Evolutionary conservation across 164 flowering plant genomes (phyloP).

Genomic region (Buxus sempervirens): DNA sequence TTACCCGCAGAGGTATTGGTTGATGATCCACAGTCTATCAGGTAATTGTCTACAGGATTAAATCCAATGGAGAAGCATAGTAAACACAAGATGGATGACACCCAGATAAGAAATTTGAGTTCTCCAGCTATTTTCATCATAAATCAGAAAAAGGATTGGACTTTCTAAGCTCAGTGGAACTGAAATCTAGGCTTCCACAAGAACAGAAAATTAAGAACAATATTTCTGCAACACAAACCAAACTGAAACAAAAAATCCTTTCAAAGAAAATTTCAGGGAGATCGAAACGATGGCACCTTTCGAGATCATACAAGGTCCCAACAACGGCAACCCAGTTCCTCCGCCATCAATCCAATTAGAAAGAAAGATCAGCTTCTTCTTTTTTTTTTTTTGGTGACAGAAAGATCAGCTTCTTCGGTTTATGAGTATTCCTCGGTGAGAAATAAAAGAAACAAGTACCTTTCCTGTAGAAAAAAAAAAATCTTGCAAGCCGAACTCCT

Average conservation of each 20-base stretch:
- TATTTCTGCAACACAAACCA: neutral
- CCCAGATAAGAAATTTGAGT: conserved; percentile 27
- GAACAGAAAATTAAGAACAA: neutral
- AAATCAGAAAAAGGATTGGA: neutral
- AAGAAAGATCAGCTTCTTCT: conserved; percentile 4
- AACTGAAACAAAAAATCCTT: conserved; percentile 4
- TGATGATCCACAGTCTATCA: conserved; percentile 65
- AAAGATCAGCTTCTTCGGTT: too few species aligned
- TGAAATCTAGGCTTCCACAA: conserved; percentile 2
- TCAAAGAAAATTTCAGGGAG: neutral
- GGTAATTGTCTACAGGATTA: conserved; percentile 52
- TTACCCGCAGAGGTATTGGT: conserved; percentile 34
- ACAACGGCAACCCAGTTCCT: conserved; percentile 2
- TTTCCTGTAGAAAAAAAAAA: neutral
- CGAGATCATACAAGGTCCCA: neutral
- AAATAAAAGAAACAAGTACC: neutral
- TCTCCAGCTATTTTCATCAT: conserved; percentile 30
- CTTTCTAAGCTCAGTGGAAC: neutral
- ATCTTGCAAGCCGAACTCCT: neutral
- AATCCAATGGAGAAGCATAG: conserved; percentile 28
- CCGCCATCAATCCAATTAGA: neutral
- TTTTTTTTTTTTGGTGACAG: too few species aligned
- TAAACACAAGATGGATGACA: conserved; percentile 24
- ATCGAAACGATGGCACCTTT: conserved; percentile 14
- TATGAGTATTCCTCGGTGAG: neutral